These are phyloP conservation scores for Phytophthora europaea DNA, from an alignment of 352 stramenopile species.

Conservation along the genomic window DNA sequence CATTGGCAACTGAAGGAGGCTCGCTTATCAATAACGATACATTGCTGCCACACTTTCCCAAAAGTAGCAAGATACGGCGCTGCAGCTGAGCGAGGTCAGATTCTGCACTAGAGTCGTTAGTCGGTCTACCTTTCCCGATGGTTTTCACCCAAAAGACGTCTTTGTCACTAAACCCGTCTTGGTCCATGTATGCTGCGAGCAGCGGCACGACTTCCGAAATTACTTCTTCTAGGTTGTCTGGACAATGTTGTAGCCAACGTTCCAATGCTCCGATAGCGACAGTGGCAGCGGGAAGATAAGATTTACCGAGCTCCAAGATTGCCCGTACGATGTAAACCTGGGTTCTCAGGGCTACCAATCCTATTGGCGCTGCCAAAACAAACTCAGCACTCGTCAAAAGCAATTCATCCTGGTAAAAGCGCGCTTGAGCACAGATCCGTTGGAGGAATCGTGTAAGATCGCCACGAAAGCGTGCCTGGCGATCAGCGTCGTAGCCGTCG, in stretches of 20 bases:
- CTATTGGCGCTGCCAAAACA: constrained; percentile 62
- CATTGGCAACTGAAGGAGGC: constrained; percentile 15
- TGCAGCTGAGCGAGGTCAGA: constrained; percentile 64
- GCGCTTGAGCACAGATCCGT: constrained; percentile 55
- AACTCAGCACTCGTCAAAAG: constrained; percentile 70
- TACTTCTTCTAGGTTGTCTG: constrained; percentile 38
- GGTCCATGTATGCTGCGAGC: constrained; percentile 64
- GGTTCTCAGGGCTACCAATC: constrained; percentile 42
- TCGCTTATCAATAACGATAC: constrained; percentile 61
- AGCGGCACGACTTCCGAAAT: constrained; percentile 58
- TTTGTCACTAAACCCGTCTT: constrained; percentile 34
- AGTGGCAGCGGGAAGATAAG: constrained; percentile 68
- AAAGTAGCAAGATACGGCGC: constrained; percentile 64
- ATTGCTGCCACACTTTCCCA: constrained; percentile 65
- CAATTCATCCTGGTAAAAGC: constrained; percentile 84
- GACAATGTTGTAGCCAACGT: constrained; percentile 52
- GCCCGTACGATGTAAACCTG: constrained; percentile 53
- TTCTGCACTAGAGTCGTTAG: constrained; percentile 17
- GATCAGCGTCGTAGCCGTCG: background rate
- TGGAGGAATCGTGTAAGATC: constrained; percentile 61
- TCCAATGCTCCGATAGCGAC: constrained; percentile 68
- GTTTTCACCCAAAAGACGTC: constrained; percentile 16
- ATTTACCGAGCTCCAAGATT: constrained; percentile 69
- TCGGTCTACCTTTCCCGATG: constrained; percentile 2
- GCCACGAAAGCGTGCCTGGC: constrained; percentile 18